Evolutionary conservation across 73 alveolate species (phyloP), one percentile per base, ranked within the genome.

Genomic region (Blepharisma stoltei): DNA sequence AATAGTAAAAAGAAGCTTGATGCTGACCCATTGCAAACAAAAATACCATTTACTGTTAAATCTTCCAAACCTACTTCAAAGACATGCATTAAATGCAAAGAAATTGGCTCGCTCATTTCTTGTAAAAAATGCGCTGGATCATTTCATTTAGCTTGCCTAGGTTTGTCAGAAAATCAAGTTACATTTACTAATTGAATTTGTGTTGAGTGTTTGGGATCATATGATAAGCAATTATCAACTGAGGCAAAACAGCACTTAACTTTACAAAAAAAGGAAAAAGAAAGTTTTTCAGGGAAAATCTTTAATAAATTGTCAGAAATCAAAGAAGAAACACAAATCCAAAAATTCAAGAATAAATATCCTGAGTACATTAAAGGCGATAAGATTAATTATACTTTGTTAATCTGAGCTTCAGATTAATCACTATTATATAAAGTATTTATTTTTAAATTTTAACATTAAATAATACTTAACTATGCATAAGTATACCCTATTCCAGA

Each of bases 91-190:
- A n/a, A 14, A n/a, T 60, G 73, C 5, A 25, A 60, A 8, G 45
- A 14, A 38, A n/a, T 14, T 8, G 73, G 73, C 23, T 60, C 73
- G 14, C 23, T 60, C 18, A n/a, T 60, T 9, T n/a, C 73, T 9
- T 92, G 98, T 54, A 95, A 84, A 67, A 78, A 70, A 70, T 92
- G 98, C 77, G 60, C 65, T 54, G 76, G 84, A 55, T 89, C 94
- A 96, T 87, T 55, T 79, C 98, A 92, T 78, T 93, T 95, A 21
- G 60, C 78, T 67, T 92, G 98, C 80, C 78, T 87, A 77, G 95
- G 95, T 23, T 70, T 92, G 67, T 67, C 85, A 27, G 88, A 73
- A 69, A 86, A 83, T 21, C 90, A 82, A 38, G 88, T 60, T 14
- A n/a, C 73, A 9, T 38, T 60, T 8, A 14, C 73, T 1, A 11